Percentiles rank a stretch among this genome's conserved stretches.
These are phyloP conservation scores for Fonsecaea multimorphosa DNA, from an alignment of 2,329 filamentous ascomycete species.

Conservation along the genomic window DNA sequence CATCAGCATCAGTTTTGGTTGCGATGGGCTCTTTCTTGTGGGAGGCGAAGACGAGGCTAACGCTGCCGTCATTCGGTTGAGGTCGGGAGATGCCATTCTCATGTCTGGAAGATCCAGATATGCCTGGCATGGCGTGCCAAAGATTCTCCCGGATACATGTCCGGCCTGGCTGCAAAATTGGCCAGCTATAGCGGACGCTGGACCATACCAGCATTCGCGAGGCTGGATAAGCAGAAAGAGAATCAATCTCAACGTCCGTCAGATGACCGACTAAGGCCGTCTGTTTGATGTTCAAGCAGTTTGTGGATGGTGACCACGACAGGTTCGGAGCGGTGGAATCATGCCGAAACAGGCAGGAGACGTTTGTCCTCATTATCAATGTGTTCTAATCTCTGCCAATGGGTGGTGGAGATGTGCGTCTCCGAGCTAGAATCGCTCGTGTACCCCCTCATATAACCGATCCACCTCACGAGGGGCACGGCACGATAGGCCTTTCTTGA, in stretches of 20 bases:
- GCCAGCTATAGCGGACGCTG: constrained; percentile 62
- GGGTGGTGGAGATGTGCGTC: constrained; percentile 25
- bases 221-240: constrained; percentile 90
- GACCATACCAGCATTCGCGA: constrained; percentile 69
- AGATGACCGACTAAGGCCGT: constrained; percentile 63
- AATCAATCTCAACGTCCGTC: constrained; percentile 89
- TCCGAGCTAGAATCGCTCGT: background rate
- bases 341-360: constrained; percentile 27
- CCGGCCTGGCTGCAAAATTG: constrained; percentile 75
- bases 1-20: constrained; percentile 86
- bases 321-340: constrained; percentile 6
- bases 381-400: background rate
- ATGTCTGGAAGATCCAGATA: constrained; percentile 84
- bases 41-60: constrained; percentile 63
- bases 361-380: constrained; percentile 20
- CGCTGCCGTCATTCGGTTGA: constrained; percentile 65
- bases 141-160: constrained; percentile 79
- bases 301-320: background rate
- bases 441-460: background rate
- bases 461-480: background rate
- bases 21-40: constrained; percentile 86
- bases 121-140: constrained; percentile 95
- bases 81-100: constrained; percentile 86
- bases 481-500: background rate
- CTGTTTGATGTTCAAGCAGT: background rate